These are phyloP conservation scores for Purpureocillium takamizusanense DNA, from an alignment of 2,329 filamentous ascomycete genomes.

Conservation along the genomic window DNA sequence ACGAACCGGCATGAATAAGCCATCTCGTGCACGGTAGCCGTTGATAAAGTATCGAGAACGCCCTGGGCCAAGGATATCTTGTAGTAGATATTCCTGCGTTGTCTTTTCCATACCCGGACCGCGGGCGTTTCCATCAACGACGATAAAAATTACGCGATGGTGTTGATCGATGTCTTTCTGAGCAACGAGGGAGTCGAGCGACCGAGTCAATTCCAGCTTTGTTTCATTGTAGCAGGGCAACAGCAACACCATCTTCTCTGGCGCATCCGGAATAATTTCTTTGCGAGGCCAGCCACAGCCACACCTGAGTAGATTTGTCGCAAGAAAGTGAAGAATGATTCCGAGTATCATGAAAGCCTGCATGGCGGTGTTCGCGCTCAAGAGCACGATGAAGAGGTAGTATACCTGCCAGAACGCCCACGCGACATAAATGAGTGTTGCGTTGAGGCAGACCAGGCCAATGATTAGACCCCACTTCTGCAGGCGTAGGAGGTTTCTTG, in stretches of 20 bases:
- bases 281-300: conserved; percentile 20
- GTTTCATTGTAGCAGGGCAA: conserved; percentile 43
- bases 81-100: conserved; percentile 34
- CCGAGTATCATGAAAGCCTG: conserved; percentile 32
- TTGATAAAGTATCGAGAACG: conserved; percentile 25
- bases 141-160: conserved; percentile 33
- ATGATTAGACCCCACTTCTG: conserved; percentile 30
- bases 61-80: conserved; percentile 33
- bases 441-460: conserved; percentile 24
- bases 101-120: conserved; percentile 38
- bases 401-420: conserved; percentile 29
- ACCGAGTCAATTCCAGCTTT: conserved; percentile 30
- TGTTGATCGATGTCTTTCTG: conserved; percentile 33
- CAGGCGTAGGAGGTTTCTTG: conserved; percentile 24
- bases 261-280: conserved; percentile 24
- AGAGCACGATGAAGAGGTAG: conserved; percentile 33
- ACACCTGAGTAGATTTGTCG: conserved; percentile 20
- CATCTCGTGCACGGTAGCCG: conserved; percentile 36
- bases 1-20: conserved; percentile 35
- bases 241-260: conserved; percentile 34
- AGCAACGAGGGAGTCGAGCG: conserved; percentile 34
- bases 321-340: conserved; percentile 21
- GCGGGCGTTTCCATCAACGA: conserved; percentile 38
- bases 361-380: conserved; percentile 35
- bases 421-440: conserved; percentile 24